Evolutionary conservation across 345 rosid genomes (phyloP).

Genomic region (Kandelia obovata): DNA sequence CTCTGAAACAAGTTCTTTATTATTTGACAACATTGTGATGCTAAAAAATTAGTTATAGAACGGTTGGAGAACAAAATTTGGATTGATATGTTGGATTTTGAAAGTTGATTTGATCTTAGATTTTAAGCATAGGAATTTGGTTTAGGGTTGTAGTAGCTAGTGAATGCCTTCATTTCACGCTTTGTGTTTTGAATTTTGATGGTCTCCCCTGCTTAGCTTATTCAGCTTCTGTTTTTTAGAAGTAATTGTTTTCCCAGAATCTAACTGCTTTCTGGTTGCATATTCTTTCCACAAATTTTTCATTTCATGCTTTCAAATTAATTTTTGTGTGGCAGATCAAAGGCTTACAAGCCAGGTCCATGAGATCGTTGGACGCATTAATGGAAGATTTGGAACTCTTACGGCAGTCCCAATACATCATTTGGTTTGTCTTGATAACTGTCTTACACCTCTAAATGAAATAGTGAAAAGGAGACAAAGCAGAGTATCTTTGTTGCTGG

Average conservation of each 20-base stretch:
- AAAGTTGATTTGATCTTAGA: no score
- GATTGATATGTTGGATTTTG: neutral
- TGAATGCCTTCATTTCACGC: no score
- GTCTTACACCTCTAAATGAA: neutral
- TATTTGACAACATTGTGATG: neutral
- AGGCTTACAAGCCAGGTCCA: constrained; percentile 62
- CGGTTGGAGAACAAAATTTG: neutral
- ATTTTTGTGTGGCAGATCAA: constrained; percentile 39
- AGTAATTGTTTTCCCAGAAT: no score
- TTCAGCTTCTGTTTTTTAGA: no score
- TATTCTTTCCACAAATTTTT: neutral
- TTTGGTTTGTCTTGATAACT: constrained; percentile 39
- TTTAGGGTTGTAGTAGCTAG: no score
- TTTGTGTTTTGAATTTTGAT: no score
- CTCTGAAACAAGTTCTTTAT: neutral
- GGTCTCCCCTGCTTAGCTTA: no score
- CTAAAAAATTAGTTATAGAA: no score
- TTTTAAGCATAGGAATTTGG: no score
- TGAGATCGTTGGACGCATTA: constrained; percentile 64
- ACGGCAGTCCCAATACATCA: constrained; percentile 60
- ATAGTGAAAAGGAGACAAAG: neutral
- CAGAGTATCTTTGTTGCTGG: neutral
- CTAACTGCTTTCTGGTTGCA: no score
- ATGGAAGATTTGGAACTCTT: constrained; percentile 60
- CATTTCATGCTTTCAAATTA: neutral